Evolutionary conservation across 2,329 filamentous ascomycete genomes (phyloP).

Genomic region (Trichocomaceae sp.): DNA sequence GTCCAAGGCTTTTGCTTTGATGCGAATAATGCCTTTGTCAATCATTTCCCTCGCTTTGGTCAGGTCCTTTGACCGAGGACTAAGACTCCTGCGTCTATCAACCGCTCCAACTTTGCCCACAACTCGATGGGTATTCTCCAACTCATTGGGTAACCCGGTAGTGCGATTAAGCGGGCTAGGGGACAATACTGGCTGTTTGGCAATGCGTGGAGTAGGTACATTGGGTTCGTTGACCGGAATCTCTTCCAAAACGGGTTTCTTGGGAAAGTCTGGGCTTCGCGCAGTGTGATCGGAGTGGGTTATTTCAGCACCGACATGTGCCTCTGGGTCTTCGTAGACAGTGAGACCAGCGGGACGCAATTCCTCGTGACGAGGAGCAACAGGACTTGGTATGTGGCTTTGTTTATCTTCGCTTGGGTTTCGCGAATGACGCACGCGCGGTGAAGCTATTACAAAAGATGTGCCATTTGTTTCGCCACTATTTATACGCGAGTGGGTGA

Average conservation of each 20-base stretch:
- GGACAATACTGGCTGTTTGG: conserved; percentile 18
- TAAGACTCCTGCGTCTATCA: conserved; percentile 28
- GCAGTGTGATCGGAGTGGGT: conserved; percentile 8
- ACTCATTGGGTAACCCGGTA: neutral
- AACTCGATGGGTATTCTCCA: conserved; percentile 19
- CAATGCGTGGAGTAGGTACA: conserved; percentile 18
- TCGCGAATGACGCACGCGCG: conserved; percentile 10
- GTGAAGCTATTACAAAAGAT: conserved; percentile 11
- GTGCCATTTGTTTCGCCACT: conserved; percentile 13
- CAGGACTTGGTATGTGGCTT: conserved; percentile 9
- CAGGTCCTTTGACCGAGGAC: conserved; percentile 34
- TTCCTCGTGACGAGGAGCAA: conserved; percentile 8
- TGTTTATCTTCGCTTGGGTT: conserved; percentile 11
- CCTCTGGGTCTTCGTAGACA: conserved; percentile 50
- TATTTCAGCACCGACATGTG: conserved; percentile 17
- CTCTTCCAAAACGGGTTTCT: conserved; percentile 29
- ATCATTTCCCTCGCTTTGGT: conserved; percentile 33
- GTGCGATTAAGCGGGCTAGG: conserved; percentile 1
- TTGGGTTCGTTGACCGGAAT: conserved; percentile 34
- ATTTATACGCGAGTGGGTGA: conserved; percentile 11
- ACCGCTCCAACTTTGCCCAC: conserved; percentile 29
- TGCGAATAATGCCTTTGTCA: conserved; percentile 31
- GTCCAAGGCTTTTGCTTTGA: conserved; percentile 32
- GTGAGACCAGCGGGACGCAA: conserved; percentile 25
- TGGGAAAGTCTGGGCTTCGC: conserved; percentile 2